Percentiles rank a stretch among this genome's conserved stretches.
phyloP scores from a whole-genome alignment of 2,329 filamentous ascomycete genomes.

The Nigrograna mackinnonii region DNA sequence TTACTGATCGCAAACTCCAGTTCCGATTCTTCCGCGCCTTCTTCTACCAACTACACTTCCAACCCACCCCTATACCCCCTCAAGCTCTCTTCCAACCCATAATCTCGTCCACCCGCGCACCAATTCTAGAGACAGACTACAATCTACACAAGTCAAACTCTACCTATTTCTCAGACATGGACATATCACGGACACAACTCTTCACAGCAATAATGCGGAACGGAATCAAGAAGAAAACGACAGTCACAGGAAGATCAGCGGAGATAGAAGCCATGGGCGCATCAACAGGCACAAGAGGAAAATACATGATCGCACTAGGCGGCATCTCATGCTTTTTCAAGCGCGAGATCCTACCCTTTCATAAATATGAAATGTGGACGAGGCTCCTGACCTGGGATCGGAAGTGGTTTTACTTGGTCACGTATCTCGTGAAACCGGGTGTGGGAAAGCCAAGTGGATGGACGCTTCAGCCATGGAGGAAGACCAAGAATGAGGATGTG shows the following conservation, averaged over 20 bases:
- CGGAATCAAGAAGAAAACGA: constrained; percentile 42
- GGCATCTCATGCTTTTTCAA: constrained; percentile 53
- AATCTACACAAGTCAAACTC: constrained; percentile 83
- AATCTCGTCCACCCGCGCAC: constrained; percentile 67
- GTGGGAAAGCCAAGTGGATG: constrained; percentile 45
- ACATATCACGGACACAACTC: constrained; percentile 80
- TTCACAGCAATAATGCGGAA: constrained; percentile 60
- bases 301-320: constrained; percentile 48
- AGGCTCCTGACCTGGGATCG: constrained; percentile 52
- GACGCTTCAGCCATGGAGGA: constrained; percentile 52
- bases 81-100: constrained; percentile 74
- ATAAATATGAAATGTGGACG: constrained; percentile 53
- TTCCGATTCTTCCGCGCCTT: constrained; percentile 51
- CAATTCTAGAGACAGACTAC: constrained; percentile 81
- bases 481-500: constrained; percentile 22
- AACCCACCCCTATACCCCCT: constrained; percentile 49
- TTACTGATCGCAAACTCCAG: constrained; percentile 26
- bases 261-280: constrained; percentile 18
- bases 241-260: constrained; percentile 19
- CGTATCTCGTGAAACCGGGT: constrained; percentile 51
- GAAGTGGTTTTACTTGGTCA: constrained; percentile 55
- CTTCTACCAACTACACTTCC: constrained; percentile 51
- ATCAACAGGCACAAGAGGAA: constrained; percentile 21
- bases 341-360: constrained; percentile 49
- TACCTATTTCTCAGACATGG: constrained; percentile 87